These are phyloP conservation scores for Phialophora tarda DNA, from an alignment of 2,329 filamentous ascomycete genomes.

Conservation along the genomic window DNA sequence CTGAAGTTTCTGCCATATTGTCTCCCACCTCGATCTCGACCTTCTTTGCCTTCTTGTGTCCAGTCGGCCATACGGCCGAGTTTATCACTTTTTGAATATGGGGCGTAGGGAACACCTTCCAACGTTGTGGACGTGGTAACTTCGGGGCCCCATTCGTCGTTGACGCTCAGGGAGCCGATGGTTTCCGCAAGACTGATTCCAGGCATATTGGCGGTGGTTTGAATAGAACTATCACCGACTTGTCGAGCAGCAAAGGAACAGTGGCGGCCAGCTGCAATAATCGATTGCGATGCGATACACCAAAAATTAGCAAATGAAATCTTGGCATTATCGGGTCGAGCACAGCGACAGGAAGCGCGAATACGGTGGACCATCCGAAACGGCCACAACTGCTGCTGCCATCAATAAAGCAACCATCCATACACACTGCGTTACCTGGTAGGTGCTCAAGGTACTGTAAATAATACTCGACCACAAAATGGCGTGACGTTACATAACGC, in stretches of 20 bases:
- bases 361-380: background rate
- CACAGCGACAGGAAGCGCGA: background rate
- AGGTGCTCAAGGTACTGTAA: background rate
- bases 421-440: background rate
- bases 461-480: background rate
- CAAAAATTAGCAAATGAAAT: constrained; percentile 5
- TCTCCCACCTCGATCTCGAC: constrained; percentile 74
- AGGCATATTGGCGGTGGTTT: constrained; percentile 50
- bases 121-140: constrained; percentile 84
- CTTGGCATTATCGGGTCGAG: background rate
- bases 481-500: background rate
- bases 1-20: constrained; percentile 93
- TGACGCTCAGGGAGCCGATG: constrained; percentile 72
- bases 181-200: constrained; percentile 66
- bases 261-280: constrained; percentile 6
- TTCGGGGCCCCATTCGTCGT: constrained; percentile 85
- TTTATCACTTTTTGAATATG: constrained; percentile 98
- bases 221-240: background rate
- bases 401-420: background rate
- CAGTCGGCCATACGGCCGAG: constrained; percentile 99
- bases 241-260: background rate
- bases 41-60: constrained; percentile 84
- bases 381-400: background rate
- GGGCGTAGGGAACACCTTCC: constrained; percentile 94
- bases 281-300: constrained; percentile 1